Percentiles rank a stretch among this genome's conserved stretches.
These are phyloP conservation scores for Peniophora sp. DNA, from an alignment of 1,284 basidiomycete species.

Conservation along the genomic window DNA sequence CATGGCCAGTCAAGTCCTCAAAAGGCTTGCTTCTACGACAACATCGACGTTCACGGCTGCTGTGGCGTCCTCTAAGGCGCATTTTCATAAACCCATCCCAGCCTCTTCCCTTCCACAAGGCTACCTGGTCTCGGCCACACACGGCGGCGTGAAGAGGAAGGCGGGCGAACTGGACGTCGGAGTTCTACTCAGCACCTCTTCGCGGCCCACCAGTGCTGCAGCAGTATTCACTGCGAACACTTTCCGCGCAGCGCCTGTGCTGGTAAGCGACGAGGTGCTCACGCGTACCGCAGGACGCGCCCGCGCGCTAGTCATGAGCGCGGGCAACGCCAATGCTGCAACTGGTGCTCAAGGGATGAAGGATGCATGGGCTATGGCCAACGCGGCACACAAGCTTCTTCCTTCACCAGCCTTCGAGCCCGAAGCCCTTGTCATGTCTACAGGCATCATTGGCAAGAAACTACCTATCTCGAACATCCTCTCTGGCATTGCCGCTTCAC, in stretches of 20 bases:
- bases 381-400: conserved; percentile 41
- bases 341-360: conserved; percentile 85
- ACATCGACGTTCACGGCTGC: conserved; percentile 25
- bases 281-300: conserved; percentile 58
- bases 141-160: conserved; percentile 83
- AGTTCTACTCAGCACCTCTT: conserved; percentile 73
- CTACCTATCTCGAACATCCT: conserved; percentile 84
- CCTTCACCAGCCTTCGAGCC: conserved; percentile 38
- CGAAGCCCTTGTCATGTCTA: conserved; percentile 87
- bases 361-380: conserved; percentile 86
- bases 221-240: conserved; percentile 94
- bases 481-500: conserved; percentile 45
- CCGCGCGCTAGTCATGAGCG: conserved; percentile 84
- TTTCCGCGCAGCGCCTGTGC: conserved; percentile 94
- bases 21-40: conserved; percentile 19
- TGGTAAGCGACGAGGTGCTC: conserved; percentile 77
- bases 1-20: conserved; percentile 12
- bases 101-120: conserved; percentile 58
- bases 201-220: conserved; percentile 71
- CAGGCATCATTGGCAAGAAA: conserved; percentile 93
- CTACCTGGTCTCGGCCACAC: conserved; percentile 64
- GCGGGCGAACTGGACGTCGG: conserved; percentile 66
- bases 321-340: conserved; percentile 93
- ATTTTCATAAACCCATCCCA: conserved; percentile 50
- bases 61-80: conserved; percentile 49